A percentile compares a stretch with the other conserved stretches of the same genome.
Conservation (phyloP, 164 flowering plant genomes). For the Saururus chinensis region DNA sequence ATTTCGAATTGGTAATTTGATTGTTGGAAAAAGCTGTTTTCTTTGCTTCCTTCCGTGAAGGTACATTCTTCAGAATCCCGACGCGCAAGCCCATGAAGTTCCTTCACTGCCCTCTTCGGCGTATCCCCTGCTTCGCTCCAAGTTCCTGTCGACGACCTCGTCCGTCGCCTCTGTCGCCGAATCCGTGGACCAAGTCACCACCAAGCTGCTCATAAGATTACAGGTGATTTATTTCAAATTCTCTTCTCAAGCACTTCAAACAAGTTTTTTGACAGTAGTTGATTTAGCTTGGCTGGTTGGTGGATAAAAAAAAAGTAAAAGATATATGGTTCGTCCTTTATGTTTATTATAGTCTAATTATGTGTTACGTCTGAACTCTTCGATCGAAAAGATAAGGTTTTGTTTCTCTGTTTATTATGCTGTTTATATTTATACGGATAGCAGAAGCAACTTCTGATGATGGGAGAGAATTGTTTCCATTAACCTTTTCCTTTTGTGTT, state of each 20-base stretch:
- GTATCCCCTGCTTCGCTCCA: constrained; percentile 52
- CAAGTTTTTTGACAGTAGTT: background rate
- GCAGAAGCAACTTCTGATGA: too few relatives aligned
- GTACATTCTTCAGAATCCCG: constrained; percentile 49
- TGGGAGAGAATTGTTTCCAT: too few relatives aligned
- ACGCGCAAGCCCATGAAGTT: constrained; percentile 44
- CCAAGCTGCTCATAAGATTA: constrained; percentile 78
- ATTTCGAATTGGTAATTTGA: background rate
- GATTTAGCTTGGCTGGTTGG: too few relatives aligned
- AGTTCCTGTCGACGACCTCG: constrained; percentile 60
- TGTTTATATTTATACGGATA: too few relatives aligned
- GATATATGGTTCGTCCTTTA: too few relatives aligned
- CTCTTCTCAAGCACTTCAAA: background rate
- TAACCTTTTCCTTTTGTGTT: background rate
- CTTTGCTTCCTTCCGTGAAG: constrained; percentile 13
- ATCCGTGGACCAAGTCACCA: constrained; percentile 67
- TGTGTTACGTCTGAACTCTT: too few relatives aligned
- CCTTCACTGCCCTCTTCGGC: constrained; percentile 75
- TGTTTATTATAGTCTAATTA: too few relatives aligned
- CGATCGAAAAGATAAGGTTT: too few relatives aligned
- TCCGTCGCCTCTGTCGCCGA: constrained; percentile 43
- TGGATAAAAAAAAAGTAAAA: too few relatives aligned
- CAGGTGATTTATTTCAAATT: constrained; percentile 34
- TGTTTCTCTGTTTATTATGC: too few relatives aligned
- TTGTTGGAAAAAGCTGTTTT: background rate